phyloP scores from a whole-genome alignment of 2,329 filamentous ascomycete genomes.

The Hyphodiscus sp. region DNA sequence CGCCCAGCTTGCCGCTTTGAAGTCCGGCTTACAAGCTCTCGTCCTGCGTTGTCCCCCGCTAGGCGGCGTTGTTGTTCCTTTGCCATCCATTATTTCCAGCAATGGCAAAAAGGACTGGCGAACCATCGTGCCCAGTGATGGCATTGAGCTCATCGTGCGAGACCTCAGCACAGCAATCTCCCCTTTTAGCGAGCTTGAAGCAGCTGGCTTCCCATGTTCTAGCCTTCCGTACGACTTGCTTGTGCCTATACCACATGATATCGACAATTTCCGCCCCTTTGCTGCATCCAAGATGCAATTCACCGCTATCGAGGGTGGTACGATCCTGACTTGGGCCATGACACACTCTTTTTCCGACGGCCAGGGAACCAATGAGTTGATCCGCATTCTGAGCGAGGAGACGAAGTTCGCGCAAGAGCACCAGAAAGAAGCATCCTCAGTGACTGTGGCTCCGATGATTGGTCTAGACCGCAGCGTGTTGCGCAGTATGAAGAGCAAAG shows the following conservation, averaged over 20 bases:
- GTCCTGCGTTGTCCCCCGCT: constrained; percentile 10
- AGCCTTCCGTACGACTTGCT: constrained; percentile 6
- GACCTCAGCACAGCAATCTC: constrained; percentile 5
- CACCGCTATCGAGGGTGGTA: constrained; percentile 10
- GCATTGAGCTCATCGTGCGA: constrained; percentile 10
- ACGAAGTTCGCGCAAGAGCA: constrained; percentile 4
- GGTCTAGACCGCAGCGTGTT: constrained; percentile 6
- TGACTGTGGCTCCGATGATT: background rate
- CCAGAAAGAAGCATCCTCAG: background rate
- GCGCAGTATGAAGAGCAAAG: constrained; percentile 8
- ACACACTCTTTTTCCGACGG: constrained; percentile 11
- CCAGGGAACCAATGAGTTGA: constrained; percentile 7
- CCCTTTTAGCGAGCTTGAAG: constrained; percentile 9
- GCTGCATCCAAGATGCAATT: constrained; percentile 11
- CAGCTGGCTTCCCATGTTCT: constrained; percentile 3
- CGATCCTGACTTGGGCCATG: constrained; percentile 8
- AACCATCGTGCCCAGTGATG: constrained; percentile 6
- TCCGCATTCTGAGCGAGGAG: constrained; percentile 10
- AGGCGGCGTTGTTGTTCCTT: constrained; percentile 6
- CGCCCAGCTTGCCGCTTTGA: constrained; percentile 10
- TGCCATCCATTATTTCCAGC: background rate
- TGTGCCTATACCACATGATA: constrained; percentile 6
- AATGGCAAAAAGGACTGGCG: constrained; percentile 6
- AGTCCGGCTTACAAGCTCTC: constrained; percentile 11
- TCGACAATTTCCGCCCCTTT: constrained; percentile 6